Evolutionary conservation across 78 protist species (phyloP), one percentile per base, ranked within the genome.

Genomic region (Cavenderia fasciculata): DNA sequence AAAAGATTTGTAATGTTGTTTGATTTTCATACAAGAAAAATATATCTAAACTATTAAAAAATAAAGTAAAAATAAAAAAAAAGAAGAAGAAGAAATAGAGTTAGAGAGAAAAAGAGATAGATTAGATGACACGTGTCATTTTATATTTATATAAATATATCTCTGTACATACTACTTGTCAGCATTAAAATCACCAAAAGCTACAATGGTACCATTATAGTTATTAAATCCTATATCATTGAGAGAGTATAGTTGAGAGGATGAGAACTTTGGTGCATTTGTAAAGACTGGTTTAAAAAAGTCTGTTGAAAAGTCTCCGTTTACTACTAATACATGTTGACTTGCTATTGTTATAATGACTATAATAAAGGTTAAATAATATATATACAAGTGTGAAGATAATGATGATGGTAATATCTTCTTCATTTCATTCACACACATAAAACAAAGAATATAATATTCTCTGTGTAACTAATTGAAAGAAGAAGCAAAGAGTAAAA

Each of bases 131-230:
- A 44, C 6, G 10, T 11, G 21, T 44, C 49, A 11, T 11, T 44
- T 10, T 44, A 44, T 11, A 11, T 11, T 44, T 4, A 25, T 52
- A 52, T 52, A 16, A 16, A 11, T 16, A 52, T 4, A 52, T 11
- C n/a, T 2, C 19, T n/a, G 40, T 21, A 69, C 43, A 34, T 57
- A 85, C 79, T 75, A 86, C 71, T 75, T 86, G 56, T 86, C 92
- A 4, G 87, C 75, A 86, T 86, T 75, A 33, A 86, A 86, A 59
- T 86, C 92, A 33, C 92, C 92, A 71, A 86, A 86, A 19, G 92
- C 85, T 46, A 66, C 19, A 19, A 86, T 54, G 34, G 29, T 52
- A 23, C 92, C 92, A 66, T 59, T 36, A 52, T 75, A 86, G 19
- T 57, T 71, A 27, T 43, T 33, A 23, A 71, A 66, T 14, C 86